Base-by-base conservation (phyloP, 192 early-diverging fungal genomes). In the Funneliformis mosseae region DNA sequence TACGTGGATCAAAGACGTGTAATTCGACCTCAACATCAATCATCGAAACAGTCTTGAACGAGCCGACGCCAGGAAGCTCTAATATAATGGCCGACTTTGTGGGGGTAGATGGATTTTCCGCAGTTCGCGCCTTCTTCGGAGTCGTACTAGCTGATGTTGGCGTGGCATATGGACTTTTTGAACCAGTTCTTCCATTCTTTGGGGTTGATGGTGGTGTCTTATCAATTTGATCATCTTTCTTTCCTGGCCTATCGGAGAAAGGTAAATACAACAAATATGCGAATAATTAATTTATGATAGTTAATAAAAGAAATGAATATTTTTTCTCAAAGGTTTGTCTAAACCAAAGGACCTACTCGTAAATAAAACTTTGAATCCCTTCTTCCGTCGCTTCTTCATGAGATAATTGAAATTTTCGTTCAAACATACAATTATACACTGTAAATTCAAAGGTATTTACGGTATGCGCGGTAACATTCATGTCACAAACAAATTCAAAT, bases 351-450 rank as follows among this genome's bases (percentile, higher is more conserved):
- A 77, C 81, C 64, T 85, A 86, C 85, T 74, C 45, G 80, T 86
- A 59, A 68, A 84, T 74, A 73, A 87, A 94, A 38, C 80, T 85
- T 38, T 82, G 79, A 45, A 93, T 79, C 27, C 89, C 89, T 38
- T 87, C 81, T 42, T 92, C 91, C 0, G 81, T 83, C 0, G 87
- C 89, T 5, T 89, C 85, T 12, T 86, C 84, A 61, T 87, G 85
- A 14, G 81, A 74, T 60, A 85, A 86, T 66, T 83, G 69, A 25
- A 84, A 71, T 64, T 86, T 83, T 42, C 87, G 84, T 77, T 94
- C 90, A 72, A 85, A 92, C 89, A 93, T 93, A 81, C 88, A 93
- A 11, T 88, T 84, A 78, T 93, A 92, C n/a, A 88, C 77, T 9
- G 86, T 88, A 27, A 85, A 72, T 81, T 92, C 91, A 83, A 94